Conservation (phyloP, 2,329 filamentous ascomycete genomes). For the Microcera coccophila region DNA sequence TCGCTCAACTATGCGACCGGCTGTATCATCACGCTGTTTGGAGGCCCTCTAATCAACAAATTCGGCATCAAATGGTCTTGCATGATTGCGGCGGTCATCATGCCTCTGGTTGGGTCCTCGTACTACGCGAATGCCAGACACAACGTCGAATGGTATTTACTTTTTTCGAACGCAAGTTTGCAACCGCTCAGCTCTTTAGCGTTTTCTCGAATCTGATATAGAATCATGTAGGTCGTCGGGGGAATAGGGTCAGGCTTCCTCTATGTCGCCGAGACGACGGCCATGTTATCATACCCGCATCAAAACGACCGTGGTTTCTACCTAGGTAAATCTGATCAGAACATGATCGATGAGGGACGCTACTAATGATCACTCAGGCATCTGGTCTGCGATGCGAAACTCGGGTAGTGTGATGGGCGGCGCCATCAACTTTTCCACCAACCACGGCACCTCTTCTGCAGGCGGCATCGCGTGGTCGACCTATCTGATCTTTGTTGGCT, state of each 20-base stretch:
- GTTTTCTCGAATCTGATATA: neutral
- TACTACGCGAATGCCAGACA: slow-evolving; percentile 33
- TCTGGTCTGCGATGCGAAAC: slow-evolving; percentile 34
- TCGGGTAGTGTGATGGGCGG: slow-evolving; percentile 32
- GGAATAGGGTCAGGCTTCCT: slow-evolving; percentile 26
- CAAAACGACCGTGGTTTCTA: slow-evolving; percentile 33
- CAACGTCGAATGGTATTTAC: slow-evolving; percentile 28
- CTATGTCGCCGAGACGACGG: slow-evolving; percentile 34
- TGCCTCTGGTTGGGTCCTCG: slow-evolving; percentile 33
- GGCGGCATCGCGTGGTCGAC: slow-evolving; percentile 11
- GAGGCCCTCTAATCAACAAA: slow-evolving; percentile 37
- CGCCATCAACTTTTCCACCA: slow-evolving; percentile 32
- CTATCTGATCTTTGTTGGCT: slow-evolving; percentile 11
- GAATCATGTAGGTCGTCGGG: slow-evolving; percentile 2
- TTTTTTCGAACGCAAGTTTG: slow-evolving; percentile 24
- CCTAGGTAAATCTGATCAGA: slow-evolving; percentile 5
- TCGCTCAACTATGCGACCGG: slow-evolving; percentile 8
- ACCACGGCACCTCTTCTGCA: slow-evolving; percentile 12
- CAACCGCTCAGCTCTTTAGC: neutral
- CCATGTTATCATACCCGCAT: slow-evolving; percentile 35
- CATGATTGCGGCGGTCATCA: slow-evolving; percentile 32
- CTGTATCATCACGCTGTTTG: slow-evolving; percentile 18
- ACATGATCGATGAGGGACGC: neutral
- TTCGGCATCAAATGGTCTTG: slow-evolving; percentile 36
- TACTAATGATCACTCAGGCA: slow-evolving; percentile 18